These are phyloP conservation scores for Murraya paniculata DNA, from an alignment of 345 rosid species.

Conservation along the genomic window DNA sequence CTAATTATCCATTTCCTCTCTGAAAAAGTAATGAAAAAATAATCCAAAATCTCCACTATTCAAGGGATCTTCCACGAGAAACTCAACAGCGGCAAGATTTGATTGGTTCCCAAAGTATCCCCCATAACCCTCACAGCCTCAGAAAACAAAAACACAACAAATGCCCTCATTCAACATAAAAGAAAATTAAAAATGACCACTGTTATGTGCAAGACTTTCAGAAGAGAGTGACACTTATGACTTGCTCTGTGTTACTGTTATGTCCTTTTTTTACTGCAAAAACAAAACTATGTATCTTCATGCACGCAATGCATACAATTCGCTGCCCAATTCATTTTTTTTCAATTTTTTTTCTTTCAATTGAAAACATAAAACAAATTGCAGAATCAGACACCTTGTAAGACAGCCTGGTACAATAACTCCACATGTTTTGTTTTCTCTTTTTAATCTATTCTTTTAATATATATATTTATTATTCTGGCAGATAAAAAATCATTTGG, in stretches of 20 bases:
- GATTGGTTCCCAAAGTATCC: slow-evolving; percentile 9
- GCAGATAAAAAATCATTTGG: background rate
- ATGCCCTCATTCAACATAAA: too few species aligned
- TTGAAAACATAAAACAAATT: background rate
- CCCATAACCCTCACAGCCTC: too few species aligned
- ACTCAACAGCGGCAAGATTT: background rate
- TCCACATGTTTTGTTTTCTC: background rate
- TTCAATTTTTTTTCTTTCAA: background rate
- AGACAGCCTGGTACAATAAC: background rate
- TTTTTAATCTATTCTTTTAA: background rate
- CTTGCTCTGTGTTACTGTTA: too few species aligned
- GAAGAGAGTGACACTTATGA: background rate
- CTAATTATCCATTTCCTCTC: too few species aligned
- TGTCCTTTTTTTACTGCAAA: slow-evolving; percentile 5
- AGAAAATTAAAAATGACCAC: background rate
- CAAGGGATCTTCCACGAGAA: background rate
- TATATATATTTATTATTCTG: background rate
- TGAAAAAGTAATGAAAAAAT: background rate
- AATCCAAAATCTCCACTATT: background rate
- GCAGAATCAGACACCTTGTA: background rate
- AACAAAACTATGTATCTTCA: background rate
- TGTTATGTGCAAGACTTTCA: background rate
- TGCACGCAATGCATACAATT: slow-evolving; percentile 12
- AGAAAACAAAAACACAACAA: too few species aligned
- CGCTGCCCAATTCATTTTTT: background rate